A percentile compares a stretch with the other conserved stretches of the same genome.
Evolutionary conservation across 495 filamentous ascomycete genomes (phyloP).

Genomic region (Podospora comata): DNA sequence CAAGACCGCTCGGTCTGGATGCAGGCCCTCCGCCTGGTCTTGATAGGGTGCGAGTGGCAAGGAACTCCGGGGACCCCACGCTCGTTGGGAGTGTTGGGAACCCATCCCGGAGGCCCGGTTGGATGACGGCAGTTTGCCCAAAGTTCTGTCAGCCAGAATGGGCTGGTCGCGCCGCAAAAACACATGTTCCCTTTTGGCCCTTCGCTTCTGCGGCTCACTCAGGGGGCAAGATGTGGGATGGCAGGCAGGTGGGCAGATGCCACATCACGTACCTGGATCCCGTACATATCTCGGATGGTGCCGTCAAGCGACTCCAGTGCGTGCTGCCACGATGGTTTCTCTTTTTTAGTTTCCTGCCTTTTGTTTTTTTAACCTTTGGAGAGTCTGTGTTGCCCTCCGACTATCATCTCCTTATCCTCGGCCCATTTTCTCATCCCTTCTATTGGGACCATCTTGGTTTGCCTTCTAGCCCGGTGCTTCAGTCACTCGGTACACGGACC

Average conservation of each 20-base stretch:
- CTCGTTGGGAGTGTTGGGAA: constrained; percentile 2
- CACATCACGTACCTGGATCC: not conserved
- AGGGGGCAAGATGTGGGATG: not conserved
- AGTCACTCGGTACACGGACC: constrained; percentile 7
- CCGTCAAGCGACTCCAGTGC: not conserved
- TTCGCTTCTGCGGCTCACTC: constrained; percentile 13
- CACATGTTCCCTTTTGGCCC: not conserved
- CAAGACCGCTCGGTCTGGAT: not conserved
- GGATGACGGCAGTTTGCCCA: constrained; percentile 16
- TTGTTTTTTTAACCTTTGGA: constrained; percentile 3
- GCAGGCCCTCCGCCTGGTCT: not conserved
- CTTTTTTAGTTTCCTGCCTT: not conserved
- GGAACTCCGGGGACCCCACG: not conserved
- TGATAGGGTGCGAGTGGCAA: constrained; percentile 4
- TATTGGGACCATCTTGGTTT: not conserved
- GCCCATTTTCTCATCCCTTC: not conserved
- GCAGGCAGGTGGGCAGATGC: constrained; percentile 2
- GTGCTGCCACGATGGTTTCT: constrained; percentile 4
- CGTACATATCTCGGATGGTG: not conserved
- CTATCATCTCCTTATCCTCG: not conserved
- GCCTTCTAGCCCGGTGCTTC: constrained; percentile 1
- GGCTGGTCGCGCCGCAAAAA: constrained; percentile 7
- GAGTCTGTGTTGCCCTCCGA: not conserved
- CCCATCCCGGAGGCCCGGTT: constrained; percentile 22
- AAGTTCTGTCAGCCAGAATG: constrained; percentile 5